A percentile compares a stretch with the other conserved stretches of the same genome.
Evolutionary conservation across 1,284 basidiomycete species (phyloP).

Genomic region (Gymnopus androsaceus): DNA sequence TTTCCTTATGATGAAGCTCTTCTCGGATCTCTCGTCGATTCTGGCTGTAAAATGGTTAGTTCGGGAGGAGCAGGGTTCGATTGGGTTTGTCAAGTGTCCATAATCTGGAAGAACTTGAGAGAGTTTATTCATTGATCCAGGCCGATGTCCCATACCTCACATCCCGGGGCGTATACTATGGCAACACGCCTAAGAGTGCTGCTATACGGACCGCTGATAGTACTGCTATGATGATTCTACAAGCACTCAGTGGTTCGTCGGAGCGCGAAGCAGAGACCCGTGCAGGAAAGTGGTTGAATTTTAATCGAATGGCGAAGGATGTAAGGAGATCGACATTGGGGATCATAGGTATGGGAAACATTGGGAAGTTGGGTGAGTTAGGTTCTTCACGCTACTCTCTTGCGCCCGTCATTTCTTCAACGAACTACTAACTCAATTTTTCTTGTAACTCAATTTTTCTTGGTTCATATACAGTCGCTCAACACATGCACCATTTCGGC

Average conservation of each 20-base stretch:
- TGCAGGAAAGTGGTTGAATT: not conserved
- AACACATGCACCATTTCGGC: slow-evolving; percentile 8
- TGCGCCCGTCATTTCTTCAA: no score
- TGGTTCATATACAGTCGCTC: not conserved
- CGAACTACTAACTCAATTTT: no score
- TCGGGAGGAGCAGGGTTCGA: slow-evolving; percentile 5
- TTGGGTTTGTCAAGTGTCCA: not conserved
- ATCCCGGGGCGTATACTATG: not conserved
- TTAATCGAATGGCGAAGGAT: not conserved
- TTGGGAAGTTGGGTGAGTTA: not conserved
- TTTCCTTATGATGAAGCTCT: not conserved
- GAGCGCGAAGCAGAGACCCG: slow-evolving; percentile 5
- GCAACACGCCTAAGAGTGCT: not conserved
- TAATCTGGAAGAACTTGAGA: no score
- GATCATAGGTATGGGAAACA: slow-evolving; percentile 1
- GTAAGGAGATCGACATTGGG: slow-evolving; percentile 3
- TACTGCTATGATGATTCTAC: slow-evolving; percentile 5
- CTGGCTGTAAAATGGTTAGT: not conserved
- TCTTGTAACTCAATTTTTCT: no score
- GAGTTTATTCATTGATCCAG: not conserved
- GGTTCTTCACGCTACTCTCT: no score
- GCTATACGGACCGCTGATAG: slow-evolving; percentile 4
- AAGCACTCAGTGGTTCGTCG: slow-evolving; percentile 5
- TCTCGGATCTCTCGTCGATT: not conserved
- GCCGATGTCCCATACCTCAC: slow-evolving; percentile 2